phyloP scores from a whole-genome alignment of 2,329 filamentous ascomycete species.

The Alternaria infectoria region DNA sequence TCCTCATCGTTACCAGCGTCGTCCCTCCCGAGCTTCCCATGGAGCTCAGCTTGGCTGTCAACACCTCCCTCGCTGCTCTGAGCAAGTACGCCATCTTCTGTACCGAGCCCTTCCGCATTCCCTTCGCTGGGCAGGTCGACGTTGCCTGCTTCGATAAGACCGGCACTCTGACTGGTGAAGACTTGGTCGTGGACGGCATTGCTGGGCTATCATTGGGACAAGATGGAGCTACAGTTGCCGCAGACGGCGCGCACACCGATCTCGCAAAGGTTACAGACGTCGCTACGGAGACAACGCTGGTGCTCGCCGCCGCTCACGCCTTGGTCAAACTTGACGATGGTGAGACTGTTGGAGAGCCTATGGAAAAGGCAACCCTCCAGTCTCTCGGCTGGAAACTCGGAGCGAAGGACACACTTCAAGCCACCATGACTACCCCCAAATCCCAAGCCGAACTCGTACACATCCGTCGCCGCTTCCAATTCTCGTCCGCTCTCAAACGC shows the following conservation, averaged over 20 bases:
- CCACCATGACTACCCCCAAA: conserved; percentile 63
- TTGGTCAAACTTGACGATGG: conserved; percentile 96
- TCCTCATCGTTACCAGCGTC: conserved; percentile 96
- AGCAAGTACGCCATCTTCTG: conserved; percentile 98
- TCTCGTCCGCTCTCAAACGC: conserved; percentile 93
- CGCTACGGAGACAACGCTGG: conserved; percentile 83
- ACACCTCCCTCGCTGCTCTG: conserved; percentile 92
- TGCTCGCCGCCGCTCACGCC: conserved; percentile 92
- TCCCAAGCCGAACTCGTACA: conserved; percentile 77
- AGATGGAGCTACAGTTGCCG: conserved; percentile 69
- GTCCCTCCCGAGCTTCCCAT: conserved; percentile 98
- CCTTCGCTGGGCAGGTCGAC: conserved; percentile 92
- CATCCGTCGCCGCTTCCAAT: conserved; percentile 96
- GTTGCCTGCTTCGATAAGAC: conserved; percentile 99
- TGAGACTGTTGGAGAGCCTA: conserved; percentile 95
- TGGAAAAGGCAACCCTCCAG: conserved; percentile 94
- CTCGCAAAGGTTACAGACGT: conserved; percentile 74
- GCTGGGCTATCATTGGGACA: conserved; percentile 82
- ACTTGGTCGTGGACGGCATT: conserved; percentile 95
- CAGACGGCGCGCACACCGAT: conserved; percentile 81
- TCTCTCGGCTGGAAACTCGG: conserved; percentile 94
- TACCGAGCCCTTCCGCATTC: conserved; percentile 97
- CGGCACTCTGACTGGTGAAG: conserved; percentile 93
- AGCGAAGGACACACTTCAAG: conserved; percentile 81
- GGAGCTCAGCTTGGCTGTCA: conserved; percentile 96